These are phyloP conservation scores for Tetrapisispora phaffii DNA, from an alignment of 805 yeast species.

Conservation along the genomic window DNA sequence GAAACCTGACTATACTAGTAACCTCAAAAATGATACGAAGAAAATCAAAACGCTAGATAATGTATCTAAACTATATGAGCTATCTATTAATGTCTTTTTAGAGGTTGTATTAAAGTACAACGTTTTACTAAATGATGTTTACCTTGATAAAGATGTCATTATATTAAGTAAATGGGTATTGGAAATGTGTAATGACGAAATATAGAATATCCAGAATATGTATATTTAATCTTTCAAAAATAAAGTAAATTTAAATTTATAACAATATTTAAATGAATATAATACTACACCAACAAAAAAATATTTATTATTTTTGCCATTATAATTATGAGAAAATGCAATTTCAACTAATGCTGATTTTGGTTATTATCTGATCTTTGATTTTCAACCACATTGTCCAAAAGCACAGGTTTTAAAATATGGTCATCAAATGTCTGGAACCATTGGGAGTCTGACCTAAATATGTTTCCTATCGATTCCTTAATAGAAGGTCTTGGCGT, in stretches of 20 bases:
- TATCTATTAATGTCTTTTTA: conserved; percentile 54
- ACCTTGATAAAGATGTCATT: conserved; percentile 52
- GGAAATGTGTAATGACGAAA: conserved; percentile 33
- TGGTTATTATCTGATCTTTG: not conserved
- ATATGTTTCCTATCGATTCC: conserved; percentile 17
- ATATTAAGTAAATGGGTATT: conserved; percentile 65
- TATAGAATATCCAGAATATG: not conserved
- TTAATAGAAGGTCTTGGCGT: conserved; percentile 4
- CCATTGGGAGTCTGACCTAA: conserved; percentile 55
- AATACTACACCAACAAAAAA: not conserved
- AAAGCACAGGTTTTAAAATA: conserved; percentile 81
- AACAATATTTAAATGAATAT: not conserved
- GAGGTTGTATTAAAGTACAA: conserved; percentile 57
- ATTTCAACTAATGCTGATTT: not conserved
- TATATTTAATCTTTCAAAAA: not conserved
- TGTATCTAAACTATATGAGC: conserved; percentile 49
- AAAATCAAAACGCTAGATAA: conserved; percentile 30
- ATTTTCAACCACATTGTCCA: conserved; percentile 36
- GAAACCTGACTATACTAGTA: conserved; percentile 3
- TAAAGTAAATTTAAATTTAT: not conserved
- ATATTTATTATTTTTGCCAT: not conserved
- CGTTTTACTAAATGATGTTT: conserved; percentile 52
- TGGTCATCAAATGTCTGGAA: conserved; percentile 89
- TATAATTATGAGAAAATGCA: not conserved
- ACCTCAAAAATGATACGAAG: conserved; percentile 6